Percentiles rank a stretch among this genome's conserved stretches.
Conservation (phyloP, 140 eudicot species). For the Erigeron philadelphicus region DNA sequence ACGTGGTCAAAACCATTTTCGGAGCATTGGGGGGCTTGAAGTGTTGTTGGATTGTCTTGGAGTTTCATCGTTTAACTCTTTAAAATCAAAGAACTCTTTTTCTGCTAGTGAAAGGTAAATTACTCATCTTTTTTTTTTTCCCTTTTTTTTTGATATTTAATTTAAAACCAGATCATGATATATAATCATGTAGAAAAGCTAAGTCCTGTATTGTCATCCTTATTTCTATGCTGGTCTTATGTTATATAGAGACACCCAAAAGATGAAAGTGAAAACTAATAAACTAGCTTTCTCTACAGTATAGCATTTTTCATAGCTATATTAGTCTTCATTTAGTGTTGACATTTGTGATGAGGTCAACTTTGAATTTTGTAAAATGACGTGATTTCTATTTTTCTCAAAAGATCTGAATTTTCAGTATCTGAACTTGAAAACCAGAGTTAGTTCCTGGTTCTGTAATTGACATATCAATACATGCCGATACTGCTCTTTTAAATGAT, state of each 20-base stretch:
- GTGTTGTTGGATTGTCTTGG: conserved; percentile 91
- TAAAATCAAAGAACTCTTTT: conserved; percentile 36
- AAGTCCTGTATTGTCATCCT: conserved; percentile 1
- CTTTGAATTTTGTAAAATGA: neutral
- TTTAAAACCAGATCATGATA: neutral
- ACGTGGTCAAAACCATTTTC: conserved; percentile 96
- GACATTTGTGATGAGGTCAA: neutral
- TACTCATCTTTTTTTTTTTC: conserved; percentile 1
- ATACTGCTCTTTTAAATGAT: neutral
- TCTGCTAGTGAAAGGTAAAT: conserved; percentile 43
- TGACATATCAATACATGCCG: neutral
- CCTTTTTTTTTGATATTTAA: no score
- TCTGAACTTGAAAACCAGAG: neutral
- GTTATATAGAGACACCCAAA: conserved; percentile 7
- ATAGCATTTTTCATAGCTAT: neutral
- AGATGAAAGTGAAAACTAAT: neutral
- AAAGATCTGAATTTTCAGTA: neutral
- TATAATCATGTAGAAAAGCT: conserved; percentile 14
- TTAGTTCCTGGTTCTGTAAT: conserved; percentile 6
- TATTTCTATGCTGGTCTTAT: conserved; percentile 2
- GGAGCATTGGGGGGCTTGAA: conserved; percentile 98
- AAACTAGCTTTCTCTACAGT: conserved; percentile 8
- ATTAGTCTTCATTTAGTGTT: neutral
- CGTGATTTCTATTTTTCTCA: conserved; percentile 4
- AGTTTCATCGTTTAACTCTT: conserved; percentile 54